Percentiles rank a stretch among this genome's conserved stretches.
These are phyloP conservation scores for Diaporthe capsici DNA, from an alignment of 2,329 filamentous ascomycete species.

Conservation along the genomic window DNA sequence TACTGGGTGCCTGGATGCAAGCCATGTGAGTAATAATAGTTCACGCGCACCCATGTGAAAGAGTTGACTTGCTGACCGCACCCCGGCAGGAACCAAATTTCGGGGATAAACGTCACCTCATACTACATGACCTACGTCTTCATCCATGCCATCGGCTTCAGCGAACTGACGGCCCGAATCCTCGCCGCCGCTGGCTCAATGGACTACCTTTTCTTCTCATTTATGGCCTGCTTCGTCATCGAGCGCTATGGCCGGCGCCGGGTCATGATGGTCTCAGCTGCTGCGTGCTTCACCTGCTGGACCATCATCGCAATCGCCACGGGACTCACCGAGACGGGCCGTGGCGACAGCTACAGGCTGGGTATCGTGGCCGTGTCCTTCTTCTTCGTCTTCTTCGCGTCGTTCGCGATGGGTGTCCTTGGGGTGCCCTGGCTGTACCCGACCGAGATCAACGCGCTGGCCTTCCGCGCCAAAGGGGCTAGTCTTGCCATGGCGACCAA, in stretches of 20 bases:
- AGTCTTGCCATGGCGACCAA: conserved; percentile 52
- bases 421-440: conserved; percentile 47
- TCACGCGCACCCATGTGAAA: neutral
- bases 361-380: conserved; percentile 47
- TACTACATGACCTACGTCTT: conserved; percentile 54
- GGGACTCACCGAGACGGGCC: conserved; percentile 42
- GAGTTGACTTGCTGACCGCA: conserved; percentile 45
- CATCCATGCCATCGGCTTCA: conserved; percentile 54
- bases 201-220: conserved; percentile 50
- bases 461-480: conserved; percentile 52
- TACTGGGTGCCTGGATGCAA: conserved; percentile 58
- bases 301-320: conserved; percentile 45
- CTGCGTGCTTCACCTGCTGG: conserved; percentile 44
- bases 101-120: conserved; percentile 37
- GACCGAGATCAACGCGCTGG: conserved; percentile 53
- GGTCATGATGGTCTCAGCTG: conserved; percentile 45
- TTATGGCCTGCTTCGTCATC: conserved; percentile 43
- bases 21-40: conserved; percentile 41
- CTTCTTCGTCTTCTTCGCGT: conserved; percentile 51
- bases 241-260: conserved; percentile 54
- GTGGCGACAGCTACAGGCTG: conserved; percentile 40
- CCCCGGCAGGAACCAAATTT: conserved; percentile 29
- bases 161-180: conserved; percentile 54
- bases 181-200: conserved; percentile 60
- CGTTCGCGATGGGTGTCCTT: conserved; percentile 47